phyloP scores from a whole-genome alignment of 331 rosid species.

The Telfairia occidentalis region DNA sequence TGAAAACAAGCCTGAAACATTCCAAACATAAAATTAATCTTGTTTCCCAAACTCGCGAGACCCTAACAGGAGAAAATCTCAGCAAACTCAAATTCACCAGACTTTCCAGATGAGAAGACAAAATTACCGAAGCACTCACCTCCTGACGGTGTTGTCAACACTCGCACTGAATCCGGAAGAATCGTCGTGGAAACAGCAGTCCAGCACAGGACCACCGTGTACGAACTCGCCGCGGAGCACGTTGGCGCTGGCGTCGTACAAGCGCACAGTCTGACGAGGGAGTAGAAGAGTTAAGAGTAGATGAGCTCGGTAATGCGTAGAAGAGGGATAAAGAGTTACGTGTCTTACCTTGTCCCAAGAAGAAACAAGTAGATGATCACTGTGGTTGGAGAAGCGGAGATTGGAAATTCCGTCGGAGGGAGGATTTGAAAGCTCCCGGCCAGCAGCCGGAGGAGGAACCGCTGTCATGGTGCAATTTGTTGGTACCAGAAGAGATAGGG shows the following conservation, averaged over 20 bases:
- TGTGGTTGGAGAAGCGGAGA: constrained; percentile 86
- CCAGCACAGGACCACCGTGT: constrained; percentile 74
- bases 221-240: constrained; percentile 73
- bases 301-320: background rate
- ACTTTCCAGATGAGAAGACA: background rate
- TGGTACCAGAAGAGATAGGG: background rate
- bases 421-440: constrained; percentile 68
- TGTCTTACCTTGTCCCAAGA: constrained; percentile 85
- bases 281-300: background rate
- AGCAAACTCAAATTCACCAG: background rate
- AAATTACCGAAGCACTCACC: constrained; percentile 26
- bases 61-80: background rate
- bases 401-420: constrained; percentile 90
- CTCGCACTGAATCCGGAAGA: constrained; percentile 79
- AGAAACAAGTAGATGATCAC: constrained; percentile 78
- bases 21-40: background rate
- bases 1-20: constrained; percentile 38
- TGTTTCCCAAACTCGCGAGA: background rate
- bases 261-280: constrained; percentile 48
- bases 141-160: constrained; percentile 66
- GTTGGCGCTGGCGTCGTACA: constrained; percentile 80
- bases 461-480: constrained; percentile 32
- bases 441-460: constrained; percentile 42
- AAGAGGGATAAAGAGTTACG: background rate
- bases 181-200: constrained; percentile 92